These are phyloP conservation scores for Fermentozyma sake DNA, from an alignment of 1,139 yeast genomes.

Conservation along the genomic window DNA sequence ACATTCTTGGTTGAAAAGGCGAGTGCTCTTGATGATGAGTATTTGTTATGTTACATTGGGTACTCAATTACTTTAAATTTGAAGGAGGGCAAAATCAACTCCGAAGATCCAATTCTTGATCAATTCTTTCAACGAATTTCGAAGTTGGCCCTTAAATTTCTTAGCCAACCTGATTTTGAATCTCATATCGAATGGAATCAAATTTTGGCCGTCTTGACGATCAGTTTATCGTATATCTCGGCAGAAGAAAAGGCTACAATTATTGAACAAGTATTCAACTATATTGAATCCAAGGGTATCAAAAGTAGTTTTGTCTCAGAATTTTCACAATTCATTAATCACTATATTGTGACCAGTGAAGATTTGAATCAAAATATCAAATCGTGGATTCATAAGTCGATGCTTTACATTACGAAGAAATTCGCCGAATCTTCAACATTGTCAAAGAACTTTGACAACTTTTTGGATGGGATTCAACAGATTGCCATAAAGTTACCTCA, in stretches of 20 bases:
- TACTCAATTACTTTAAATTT: slow-evolving; percentile 15
- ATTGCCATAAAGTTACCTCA: slow-evolving; percentile 12
- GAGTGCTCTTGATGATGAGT: slow-evolving; percentile 14
- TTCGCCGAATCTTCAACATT: slow-evolving; percentile 49
- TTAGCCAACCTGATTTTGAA: slow-evolving; percentile 2
- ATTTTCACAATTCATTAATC: slow-evolving; percentile 18
- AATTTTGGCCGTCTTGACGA: slow-evolving; percentile 10
- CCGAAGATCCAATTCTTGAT: slow-evolving; percentile 3
- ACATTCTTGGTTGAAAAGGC: slow-evolving; percentile 13
- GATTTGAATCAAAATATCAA: slow-evolving; percentile 6
- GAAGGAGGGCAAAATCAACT: too few species aligned
- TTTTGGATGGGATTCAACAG: slow-evolving; percentile 17
- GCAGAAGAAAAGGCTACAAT: slow-evolving; percentile 3
- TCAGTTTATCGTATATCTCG: slow-evolving; percentile 10
- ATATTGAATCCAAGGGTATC: slow-evolving; percentile 11
- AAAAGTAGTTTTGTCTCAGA: slow-evolving; percentile 22
- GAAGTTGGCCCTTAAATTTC: slow-evolving; percentile 5
- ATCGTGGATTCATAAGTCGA: slow-evolving; percentile 46
- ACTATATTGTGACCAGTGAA: slow-evolving; percentile 8
- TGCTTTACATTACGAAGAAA: slow-evolving; percentile 57
- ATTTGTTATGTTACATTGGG: slow-evolving; percentile 19
- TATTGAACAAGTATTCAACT: slow-evolving; percentile 11
- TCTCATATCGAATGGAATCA: slow-evolving; percentile 11
- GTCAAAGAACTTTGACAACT: slow-evolving; percentile 27
- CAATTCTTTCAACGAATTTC: slow-evolving; percentile 8